These are phyloP conservation scores for Mantamonas sphyraenae DNA, from an alignment of 78 protist species.

Conservation along the genomic window DNA sequence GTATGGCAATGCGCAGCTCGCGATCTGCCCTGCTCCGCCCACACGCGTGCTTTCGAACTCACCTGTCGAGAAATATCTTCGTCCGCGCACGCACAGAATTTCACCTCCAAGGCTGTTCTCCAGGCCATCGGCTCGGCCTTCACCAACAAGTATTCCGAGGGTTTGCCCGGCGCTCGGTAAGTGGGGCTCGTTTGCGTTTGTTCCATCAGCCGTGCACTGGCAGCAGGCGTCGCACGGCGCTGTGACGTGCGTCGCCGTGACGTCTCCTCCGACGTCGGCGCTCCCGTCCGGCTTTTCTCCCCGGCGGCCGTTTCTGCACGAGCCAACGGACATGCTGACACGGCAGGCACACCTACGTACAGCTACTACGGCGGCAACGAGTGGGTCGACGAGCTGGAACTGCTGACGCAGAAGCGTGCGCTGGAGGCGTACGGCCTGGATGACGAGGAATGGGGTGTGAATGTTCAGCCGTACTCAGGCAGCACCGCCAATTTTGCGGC, in stretches of 20 bases:
- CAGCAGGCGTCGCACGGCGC: no score
- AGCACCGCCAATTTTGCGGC: conserved; percentile 94
- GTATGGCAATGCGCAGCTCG: not conserved
- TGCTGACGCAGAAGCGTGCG: conserved; percentile 86
- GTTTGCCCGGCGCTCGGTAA: conserved; percentile 86
- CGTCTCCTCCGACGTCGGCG: no score
- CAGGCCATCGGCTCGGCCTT: conserved; percentile 94
- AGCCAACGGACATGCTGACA: no score
- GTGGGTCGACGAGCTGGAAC: conserved; percentile 84
- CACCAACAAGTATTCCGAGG: conserved; percentile 99
- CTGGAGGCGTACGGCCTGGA: conserved; percentile 79
- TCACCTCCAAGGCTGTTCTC: conserved; percentile 90
- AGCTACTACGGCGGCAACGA: conserved; percentile 97
- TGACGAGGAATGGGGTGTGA: conserved; percentile 96
- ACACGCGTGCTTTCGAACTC: not conserved
- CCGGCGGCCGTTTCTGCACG: no score
- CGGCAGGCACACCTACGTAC: no score
- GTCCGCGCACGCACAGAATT: conserved; percentile 86
- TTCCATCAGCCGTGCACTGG: no score
- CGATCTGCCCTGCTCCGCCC: conserved; percentile 23
- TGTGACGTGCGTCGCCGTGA: no score
- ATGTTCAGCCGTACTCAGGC: conserved; percentile 94
- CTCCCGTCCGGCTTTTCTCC: no score
- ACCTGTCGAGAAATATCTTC: not conserved
- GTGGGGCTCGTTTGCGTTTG: no score